Percentiles rank a stretch among this genome's conserved stretches.
Evolutionary conservation across 2,329 filamentous ascomycete species (phyloP).

Genomic region (Colletotrichum abscissum): DNA sequence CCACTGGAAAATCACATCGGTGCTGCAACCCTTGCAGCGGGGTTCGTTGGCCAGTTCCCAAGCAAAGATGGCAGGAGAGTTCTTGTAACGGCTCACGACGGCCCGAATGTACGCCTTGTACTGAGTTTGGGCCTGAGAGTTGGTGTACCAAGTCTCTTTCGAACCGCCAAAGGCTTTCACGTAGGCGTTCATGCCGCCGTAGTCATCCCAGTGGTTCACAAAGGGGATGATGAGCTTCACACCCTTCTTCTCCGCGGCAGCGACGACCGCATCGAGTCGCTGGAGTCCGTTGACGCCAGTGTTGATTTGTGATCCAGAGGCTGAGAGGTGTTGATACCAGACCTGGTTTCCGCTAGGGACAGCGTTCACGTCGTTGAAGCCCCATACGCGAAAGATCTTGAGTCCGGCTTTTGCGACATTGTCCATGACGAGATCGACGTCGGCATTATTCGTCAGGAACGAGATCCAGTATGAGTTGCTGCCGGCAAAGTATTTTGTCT

Average conservation of each 20-base stretch:
- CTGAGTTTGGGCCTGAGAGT: slow-evolving; percentile 57
- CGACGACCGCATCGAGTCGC: slow-evolving; percentile 69
- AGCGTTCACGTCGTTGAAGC: slow-evolving; percentile 69
- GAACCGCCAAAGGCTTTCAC: slow-evolving; percentile 63
- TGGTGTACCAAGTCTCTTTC: slow-evolving; percentile 65
- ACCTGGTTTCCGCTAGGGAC: slow-evolving; percentile 49
- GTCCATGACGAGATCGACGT: slow-evolving; percentile 62
- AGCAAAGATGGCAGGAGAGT: slow-evolving; percentile 59
- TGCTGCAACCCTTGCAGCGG: slow-evolving; percentile 68
- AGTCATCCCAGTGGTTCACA: slow-evolving; percentile 78
- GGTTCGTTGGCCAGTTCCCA: slow-evolving; percentile 68
- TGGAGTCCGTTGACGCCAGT: slow-evolving; percentile 69
- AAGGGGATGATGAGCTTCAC: slow-evolving; percentile 75
- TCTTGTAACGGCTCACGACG: slow-evolving; percentile 58
- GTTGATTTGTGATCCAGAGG: slow-evolving; percentile 68
- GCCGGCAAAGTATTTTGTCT: slow-evolving; percentile 61
- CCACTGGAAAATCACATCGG: slow-evolving; percentile 70
- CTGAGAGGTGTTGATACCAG: slow-evolving; percentile 66
- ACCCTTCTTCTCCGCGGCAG: slow-evolving; percentile 66
- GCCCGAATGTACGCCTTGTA: slow-evolving; percentile 61
- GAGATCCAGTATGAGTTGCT: slow-evolving; percentile 68
- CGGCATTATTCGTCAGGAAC: slow-evolving; percentile 61
- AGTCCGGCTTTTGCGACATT: slow-evolving; percentile 61
- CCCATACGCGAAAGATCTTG: slow-evolving; percentile 71
- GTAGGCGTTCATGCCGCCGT: slow-evolving; percentile 72